Evolutionary conservation across 2,329 filamentous ascomycete species (phyloP), one percentile per base, ranked within the genome.

Genomic region (Hymenoscyphus fraxineus): DNA sequence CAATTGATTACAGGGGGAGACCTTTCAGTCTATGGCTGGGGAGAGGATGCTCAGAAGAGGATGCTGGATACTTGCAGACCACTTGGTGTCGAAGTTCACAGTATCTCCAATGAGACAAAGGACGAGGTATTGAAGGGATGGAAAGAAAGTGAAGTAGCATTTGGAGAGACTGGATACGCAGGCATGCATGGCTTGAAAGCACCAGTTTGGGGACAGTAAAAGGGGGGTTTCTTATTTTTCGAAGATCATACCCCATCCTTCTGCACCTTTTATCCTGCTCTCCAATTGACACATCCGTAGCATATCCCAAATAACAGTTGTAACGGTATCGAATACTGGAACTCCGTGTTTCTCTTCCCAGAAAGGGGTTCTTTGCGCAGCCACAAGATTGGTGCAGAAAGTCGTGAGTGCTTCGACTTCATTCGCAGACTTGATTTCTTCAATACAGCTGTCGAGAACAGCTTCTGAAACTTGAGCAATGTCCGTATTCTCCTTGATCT

Each of bases 11-110:
- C n/a, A 47, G 44, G 44, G 3, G 92, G 92, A 0, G 92, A 95
- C 74, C 78, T 95, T 58, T 92, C 89, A 0, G 81, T 85, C n/a
- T 94, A 91, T 90, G 91, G 90, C 0, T 95, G 92, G 81, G 88
- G 88, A 13, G 85, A 82, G 55, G 84, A 83, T 58, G 88, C 85
- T 76, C 85, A 86, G 68, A 83, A 87, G 72, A 87, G 87, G 61
- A 92, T 91, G 84, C 76, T 83, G 70, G 85, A 85, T 65, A 89
- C 86, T 67, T 92, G 89, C 76, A 83, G 91, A 7, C 90, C 90
- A 0, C 82, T 95, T 6, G 87, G 86, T 58, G 88, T 94, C 0
- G 86, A 93, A 70, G 87, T 95, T 0, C 93, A 86, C 74, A 80
- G 81, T 64, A 76, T 94, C 80, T 47, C 80, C 3, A 39, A 60